Conservation (phyloP, 2,329 filamentous ascomycete genomes). For the Ampelomyces quisqualis region DNA sequence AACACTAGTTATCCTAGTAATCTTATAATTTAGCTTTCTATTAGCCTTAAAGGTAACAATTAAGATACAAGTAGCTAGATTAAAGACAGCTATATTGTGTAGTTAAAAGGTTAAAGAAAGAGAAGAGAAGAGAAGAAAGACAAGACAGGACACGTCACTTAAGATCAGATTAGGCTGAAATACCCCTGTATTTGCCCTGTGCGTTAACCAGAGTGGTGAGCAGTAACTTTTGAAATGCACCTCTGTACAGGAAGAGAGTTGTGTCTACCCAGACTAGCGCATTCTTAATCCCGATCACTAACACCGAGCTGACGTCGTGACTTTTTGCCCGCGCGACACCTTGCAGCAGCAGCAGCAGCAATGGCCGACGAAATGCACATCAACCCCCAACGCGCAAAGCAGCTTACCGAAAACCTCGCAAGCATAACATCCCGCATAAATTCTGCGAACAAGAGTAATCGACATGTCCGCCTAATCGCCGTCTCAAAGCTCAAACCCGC, state of each 20-base stretch:
- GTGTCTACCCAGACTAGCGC: too few species aligned
- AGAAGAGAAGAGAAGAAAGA: background rate
- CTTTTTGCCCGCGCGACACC: too few species aligned
- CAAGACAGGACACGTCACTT: too few species aligned
- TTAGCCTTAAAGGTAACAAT: background rate
- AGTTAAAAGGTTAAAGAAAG: background rate
- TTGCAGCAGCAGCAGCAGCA: conserved; percentile 9
- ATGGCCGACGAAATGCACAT: conserved; percentile 45
- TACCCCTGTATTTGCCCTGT: too few species aligned
- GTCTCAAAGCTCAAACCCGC: conserved; percentile 96
- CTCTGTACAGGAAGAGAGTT: too few species aligned
- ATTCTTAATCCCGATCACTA: too few species aligned
- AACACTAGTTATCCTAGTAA: background rate
- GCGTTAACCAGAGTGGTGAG: too few species aligned
- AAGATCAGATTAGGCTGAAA: too few species aligned
- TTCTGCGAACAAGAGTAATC: conserved; percentile 37
- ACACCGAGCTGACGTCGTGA: too few species aligned
- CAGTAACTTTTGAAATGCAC: too few species aligned
- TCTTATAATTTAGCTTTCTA: background rate
- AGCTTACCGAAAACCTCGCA: conserved; percentile 49
- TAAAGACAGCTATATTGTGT: background rate
- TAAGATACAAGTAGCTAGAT: background rate
- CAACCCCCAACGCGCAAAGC: conserved; percentile 49
- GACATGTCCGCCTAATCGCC: conserved; percentile 73
- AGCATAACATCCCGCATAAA: conserved; percentile 47